These are phyloP conservation scores for Neonothopanus nambi DNA, from an alignment of 1,284 basidiomycete genomes.

Conservation along the genomic window DNA sequence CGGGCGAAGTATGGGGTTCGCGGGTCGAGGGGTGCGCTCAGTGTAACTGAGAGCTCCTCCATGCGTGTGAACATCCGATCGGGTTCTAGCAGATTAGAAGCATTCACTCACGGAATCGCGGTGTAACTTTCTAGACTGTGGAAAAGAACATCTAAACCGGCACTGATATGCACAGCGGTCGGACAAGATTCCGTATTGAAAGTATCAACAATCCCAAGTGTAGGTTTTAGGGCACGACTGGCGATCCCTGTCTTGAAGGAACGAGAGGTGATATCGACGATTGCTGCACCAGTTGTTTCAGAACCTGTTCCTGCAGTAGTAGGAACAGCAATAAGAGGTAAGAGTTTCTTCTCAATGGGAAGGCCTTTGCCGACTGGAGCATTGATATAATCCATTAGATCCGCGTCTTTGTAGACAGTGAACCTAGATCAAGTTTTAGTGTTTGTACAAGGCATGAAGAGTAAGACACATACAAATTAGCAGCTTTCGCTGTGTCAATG, in stretches of 20 bases:
- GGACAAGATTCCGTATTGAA: constrained; percentile 86
- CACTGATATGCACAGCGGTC: constrained; percentile 84
- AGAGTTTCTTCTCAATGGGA: constrained; percentile 75
- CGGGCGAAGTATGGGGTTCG: constrained; percentile 87
- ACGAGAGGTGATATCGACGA: constrained; percentile 88
- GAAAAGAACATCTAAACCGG: constrained; percentile 93
- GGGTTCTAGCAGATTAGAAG: not conserved
- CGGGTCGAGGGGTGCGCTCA: constrained; percentile 85
- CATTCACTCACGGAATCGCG: constrained; percentile 70
- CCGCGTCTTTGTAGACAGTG: constrained; percentile 86
- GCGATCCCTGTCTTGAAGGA: constrained; percentile 97
- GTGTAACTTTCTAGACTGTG: constrained; percentile 94
- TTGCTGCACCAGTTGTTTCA: constrained; percentile 97
- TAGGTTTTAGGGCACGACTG: constrained; percentile 87
- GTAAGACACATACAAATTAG: constrained; percentile 69
- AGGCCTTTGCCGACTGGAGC: constrained; percentile 93
- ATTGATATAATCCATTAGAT: constrained; percentile 96
- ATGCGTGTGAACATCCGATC: no score
- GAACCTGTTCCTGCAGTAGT: constrained; percentile 98
- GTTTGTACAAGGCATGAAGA: constrained; percentile 2
- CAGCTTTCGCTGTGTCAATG: constrained; percentile 93
- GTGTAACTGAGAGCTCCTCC: constrained; percentile 65
- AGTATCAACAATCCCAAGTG: constrained; percentile 69
- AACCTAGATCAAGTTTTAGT: constrained; percentile 47
- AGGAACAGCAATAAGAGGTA: constrained; percentile 90